Conservation (phyloP, 1,139 yeast genomes). For the Geotrichum fermentans region DNA sequence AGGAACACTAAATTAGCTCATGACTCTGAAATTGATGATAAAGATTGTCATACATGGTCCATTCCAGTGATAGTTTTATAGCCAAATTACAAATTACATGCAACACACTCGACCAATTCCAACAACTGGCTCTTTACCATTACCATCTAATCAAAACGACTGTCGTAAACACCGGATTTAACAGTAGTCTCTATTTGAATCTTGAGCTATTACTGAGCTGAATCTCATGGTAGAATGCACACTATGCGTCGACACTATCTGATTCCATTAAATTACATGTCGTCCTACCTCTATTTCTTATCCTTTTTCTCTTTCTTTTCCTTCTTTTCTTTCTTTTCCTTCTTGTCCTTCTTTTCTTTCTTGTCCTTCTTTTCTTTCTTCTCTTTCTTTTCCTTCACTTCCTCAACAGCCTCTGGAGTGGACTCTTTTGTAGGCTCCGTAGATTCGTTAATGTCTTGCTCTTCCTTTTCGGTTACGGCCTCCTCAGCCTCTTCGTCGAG, state of each 20-base stretch:
- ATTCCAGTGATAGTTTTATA: background rate
- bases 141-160: no score
- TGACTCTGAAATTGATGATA: background rate
- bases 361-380: slow-evolving; percentile 11
- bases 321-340: slow-evolving; percentile 7
- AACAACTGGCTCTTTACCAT: no score
- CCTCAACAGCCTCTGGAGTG: background rate
- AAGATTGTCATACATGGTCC: background rate
- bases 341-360: slow-evolving; percentile 7
- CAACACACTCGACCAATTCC: no score
- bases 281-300: slow-evolving; percentile 5
- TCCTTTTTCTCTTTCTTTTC: slow-evolving; percentile 6
- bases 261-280: slow-evolving; percentile 5
- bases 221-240: no score
- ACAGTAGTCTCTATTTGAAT: no score
- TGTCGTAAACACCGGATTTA: no score
- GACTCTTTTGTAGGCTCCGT: slow-evolving; percentile 4
- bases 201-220: no score
- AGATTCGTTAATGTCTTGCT: slow-evolving; percentile 17
- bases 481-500: slow-evolving; percentile 27
- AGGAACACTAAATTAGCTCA: slow-evolving; percentile 38
- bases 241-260: background rate
- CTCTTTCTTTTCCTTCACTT: slow-evolving; percentile 17
- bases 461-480: slow-evolving; percentile 19
- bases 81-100: no score